phyloP scores from a whole-genome alignment of 805 yeast genomes.

The Hermanozyma aechmeae region DNA sequence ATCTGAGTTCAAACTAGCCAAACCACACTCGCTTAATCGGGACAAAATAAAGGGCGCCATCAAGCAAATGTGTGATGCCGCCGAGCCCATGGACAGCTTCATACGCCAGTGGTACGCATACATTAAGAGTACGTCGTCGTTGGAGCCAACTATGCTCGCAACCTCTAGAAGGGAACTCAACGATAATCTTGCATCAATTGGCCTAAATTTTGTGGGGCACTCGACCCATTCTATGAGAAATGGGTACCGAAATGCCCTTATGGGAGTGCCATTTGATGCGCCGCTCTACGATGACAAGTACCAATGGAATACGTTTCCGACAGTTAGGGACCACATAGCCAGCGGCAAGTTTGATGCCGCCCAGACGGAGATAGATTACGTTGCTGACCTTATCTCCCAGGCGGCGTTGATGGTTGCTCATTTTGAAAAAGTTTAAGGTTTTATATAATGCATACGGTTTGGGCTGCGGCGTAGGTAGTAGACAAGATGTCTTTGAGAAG shows the following conservation, averaged over 20 bases:
- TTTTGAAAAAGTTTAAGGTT: too few species aligned
- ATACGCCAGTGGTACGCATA: slow-evolving; percentile 64
- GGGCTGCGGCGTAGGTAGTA: too few species aligned
- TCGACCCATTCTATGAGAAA: slow-evolving; percentile 41
- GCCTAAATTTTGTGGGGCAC: slow-evolving; percentile 39
- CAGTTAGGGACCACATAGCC: slow-evolving; percentile 54
- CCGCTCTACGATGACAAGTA: slow-evolving; percentile 32
- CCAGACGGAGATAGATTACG: slow-evolving; percentile 39
- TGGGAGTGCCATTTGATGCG: slow-evolving; percentile 58
- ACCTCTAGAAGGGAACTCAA: slow-evolving; percentile 78
- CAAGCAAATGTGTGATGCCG: too few species aligned
- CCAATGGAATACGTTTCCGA: slow-evolving; percentile 66
- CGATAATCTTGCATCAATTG: slow-evolving; percentile 48
- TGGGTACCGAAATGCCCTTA: slow-evolving; percentile 59
- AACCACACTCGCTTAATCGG: too few species aligned
- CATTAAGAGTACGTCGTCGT: slow-evolving; percentile 31
- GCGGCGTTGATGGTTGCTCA: too few species aligned
- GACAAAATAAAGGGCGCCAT: too few species aligned
- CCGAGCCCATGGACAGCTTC: too few species aligned
- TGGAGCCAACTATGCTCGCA: slow-evolving; percentile 66
- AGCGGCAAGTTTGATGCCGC: slow-evolving; percentile 42
- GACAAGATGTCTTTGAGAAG: too few species aligned
- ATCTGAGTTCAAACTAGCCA: too few species aligned
- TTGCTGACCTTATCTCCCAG: slow-evolving; percentile 15
- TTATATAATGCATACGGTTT: too few species aligned